phyloP scores from a whole-genome alignment of 352 stramenopile genomes.

The Poterioochromonas sp. region DNA sequence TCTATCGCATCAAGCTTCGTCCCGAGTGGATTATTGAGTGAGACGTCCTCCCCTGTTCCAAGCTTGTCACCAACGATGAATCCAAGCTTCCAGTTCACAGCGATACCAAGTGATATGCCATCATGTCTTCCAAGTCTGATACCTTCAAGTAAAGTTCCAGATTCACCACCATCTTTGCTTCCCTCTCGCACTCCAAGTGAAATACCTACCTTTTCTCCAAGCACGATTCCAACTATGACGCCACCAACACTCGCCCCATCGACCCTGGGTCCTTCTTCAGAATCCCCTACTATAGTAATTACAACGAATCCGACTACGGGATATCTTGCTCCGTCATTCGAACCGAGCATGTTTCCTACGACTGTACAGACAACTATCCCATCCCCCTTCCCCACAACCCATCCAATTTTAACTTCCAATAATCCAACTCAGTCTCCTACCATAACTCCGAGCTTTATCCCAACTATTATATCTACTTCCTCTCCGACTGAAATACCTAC shows the following conservation, averaged over 20 bases:
- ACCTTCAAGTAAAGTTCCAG: slow-evolving; percentile 13
- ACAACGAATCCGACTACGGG: slow-evolving; percentile 8
- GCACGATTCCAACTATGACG: slow-evolving; percentile 10
- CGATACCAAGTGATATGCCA: slow-evolving; percentile 11
- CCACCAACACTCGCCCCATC: slow-evolving; percentile 5
- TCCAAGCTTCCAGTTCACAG: slow-evolving; percentile 10
- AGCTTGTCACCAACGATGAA: slow-evolving; percentile 11
- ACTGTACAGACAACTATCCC: slow-evolving; percentile 11
- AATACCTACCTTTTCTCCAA: slow-evolving; percentile 14
- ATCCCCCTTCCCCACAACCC: slow-evolving; percentile 5
- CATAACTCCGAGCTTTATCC: slow-evolving; percentile 11
- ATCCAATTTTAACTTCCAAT: slow-evolving; percentile 17
- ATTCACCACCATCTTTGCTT: slow-evolving; percentile 13
- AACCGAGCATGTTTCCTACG: slow-evolving; percentile 10
- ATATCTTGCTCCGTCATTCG: slow-evolving; percentile 11
- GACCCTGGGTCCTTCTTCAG: slow-evolving; percentile 7
- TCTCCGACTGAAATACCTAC: background rate
- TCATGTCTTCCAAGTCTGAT: slow-evolving; percentile 13
- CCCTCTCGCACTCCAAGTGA: slow-evolving; percentile 2
- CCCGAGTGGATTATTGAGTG: too few species aligned
- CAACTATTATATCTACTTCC: slow-evolving; percentile 8
- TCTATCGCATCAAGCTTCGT: too few species aligned
- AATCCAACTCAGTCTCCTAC: slow-evolving; percentile 11
- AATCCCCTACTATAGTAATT: slow-evolving; percentile 15
- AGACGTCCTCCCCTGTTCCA: too few species aligned